These are phyloP conservation scores for Aspergillus asperescens DNA, from an alignment of 495 filamentous ascomycete genomes.

Conservation along the genomic window DNA sequence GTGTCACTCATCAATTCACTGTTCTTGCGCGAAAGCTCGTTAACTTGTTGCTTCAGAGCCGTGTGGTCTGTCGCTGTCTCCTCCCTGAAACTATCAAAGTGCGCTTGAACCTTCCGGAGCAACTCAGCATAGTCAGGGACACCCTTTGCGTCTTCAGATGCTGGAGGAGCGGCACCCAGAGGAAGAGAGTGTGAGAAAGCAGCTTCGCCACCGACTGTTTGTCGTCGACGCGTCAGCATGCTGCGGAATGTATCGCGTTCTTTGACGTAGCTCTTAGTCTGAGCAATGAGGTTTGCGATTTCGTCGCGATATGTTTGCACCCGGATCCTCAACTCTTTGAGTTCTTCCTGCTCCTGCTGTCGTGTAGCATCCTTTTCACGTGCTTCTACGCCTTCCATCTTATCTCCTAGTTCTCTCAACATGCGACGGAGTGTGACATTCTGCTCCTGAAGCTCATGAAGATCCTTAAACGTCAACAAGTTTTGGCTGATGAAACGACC, in stretches of 20 bases:
- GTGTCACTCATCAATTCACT: slow-evolving; percentile 73
- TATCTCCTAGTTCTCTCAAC: slow-evolving; percentile 73
- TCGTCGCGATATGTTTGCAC: slow-evolving; percentile 63
- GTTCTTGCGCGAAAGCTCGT: slow-evolving; percentile 76
- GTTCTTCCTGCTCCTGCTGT: slow-evolving; percentile 66
- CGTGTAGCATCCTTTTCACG: slow-evolving; percentile 60
- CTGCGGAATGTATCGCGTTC: slow-evolving; percentile 96
- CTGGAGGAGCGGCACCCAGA: slow-evolving; percentile 39
- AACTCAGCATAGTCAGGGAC: slow-evolving; percentile 59
- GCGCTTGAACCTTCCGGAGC: slow-evolving; percentile 77
- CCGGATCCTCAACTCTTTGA: slow-evolving; percentile 61
- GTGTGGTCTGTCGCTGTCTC: slow-evolving; percentile 75
- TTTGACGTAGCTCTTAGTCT: slow-evolving; percentile 85
- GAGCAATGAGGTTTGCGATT: slow-evolving; percentile 66
- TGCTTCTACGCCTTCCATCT: slow-evolving; percentile 89
- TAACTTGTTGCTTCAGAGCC: slow-evolving; percentile 78
- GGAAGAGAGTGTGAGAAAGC: slow-evolving; percentile 61
- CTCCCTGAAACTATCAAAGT: slow-evolving; percentile 85
- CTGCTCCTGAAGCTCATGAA: slow-evolving; percentile 80
- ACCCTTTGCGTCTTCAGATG: slow-evolving; percentile 41
- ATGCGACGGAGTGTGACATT: slow-evolving; percentile 78
- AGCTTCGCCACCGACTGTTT: slow-evolving; percentile 55
- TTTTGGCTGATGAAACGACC: slow-evolving; percentile 81
- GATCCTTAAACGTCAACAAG: slow-evolving; percentile 74
- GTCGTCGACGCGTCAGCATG: slow-evolving; percentile 73